These are phyloP conservation scores for Moesziomyces antarcticus DNA, from an alignment of 1,284 basidiomycete genomes.

Conservation along the genomic window DNA sequence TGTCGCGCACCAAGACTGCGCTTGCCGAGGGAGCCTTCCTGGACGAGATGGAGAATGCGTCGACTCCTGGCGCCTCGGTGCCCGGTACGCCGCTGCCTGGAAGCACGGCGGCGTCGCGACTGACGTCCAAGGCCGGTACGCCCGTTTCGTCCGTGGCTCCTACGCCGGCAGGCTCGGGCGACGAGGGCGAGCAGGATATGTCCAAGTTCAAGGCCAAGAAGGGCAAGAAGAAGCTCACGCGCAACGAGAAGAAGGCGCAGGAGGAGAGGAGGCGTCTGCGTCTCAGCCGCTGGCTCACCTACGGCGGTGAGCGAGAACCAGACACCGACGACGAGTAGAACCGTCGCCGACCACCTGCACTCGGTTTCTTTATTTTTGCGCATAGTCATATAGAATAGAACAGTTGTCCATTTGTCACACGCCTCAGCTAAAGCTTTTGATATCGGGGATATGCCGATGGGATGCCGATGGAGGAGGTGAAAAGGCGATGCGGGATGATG, in stretches of 20 bases:
- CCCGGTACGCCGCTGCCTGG: constrained; percentile 72
- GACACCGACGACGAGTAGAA: constrained; percentile 64
- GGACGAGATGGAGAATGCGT: constrained; percentile 69
- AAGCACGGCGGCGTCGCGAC: constrained; percentile 68
- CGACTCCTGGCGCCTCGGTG: constrained; percentile 78
- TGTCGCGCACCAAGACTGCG: constrained; percentile 85
- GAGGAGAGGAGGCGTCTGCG: constrained; percentile 64
- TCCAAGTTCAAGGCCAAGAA: constrained; percentile 67
- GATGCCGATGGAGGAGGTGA: no score
- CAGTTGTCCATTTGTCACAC: background rate
- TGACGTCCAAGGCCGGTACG: constrained; percentile 67
- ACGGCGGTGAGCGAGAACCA: constrained; percentile 64
- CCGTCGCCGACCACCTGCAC: no score
- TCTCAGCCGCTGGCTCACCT: constrained; percentile 61
- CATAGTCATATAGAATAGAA: background rate
- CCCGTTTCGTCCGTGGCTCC: constrained; percentile 67
- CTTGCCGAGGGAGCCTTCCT: constrained; percentile 81
- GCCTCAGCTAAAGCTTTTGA: no score
- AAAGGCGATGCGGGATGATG: background rate
- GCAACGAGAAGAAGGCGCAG: constrained; percentile 67
- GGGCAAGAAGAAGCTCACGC: constrained; percentile 67
- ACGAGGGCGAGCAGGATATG: constrained; percentile 68
- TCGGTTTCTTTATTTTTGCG: background rate
- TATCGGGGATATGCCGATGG: no score
- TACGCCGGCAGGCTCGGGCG: constrained; percentile 70